Evolutionary conservation across 129 eudicot genomes (phyloP), one percentile per base, ranked within the genome.

Genomic region (Sambucus nigra): DNA sequence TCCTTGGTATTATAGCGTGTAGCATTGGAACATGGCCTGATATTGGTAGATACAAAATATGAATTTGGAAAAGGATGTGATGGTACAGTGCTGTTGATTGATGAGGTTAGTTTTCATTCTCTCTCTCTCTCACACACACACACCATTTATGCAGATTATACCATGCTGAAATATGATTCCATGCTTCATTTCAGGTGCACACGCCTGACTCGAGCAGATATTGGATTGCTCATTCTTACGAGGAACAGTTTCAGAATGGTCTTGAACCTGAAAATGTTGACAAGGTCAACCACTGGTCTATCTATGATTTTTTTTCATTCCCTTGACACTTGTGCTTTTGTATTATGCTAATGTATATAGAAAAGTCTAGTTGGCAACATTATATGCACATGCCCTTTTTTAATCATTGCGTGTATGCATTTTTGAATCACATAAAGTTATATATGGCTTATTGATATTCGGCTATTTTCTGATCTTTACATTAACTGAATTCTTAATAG

Each of bases 201-300:
- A 91, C 99, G 35, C 96, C 99, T 7, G 99, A 91, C 74, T 91
- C 99, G 10, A 91, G 99, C 79, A 74, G 99, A 65, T 91, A 91
- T 59, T 91, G 99, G 99, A 74, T 91, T 51, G 91, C 91, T 27
- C 74, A 76, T 73, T 91, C 99, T 60, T 86, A 79, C 1, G 73
- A 76, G 57, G 76, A 80, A 51, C 82, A 91, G 51, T 82, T 86
- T 51, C 72, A 67, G 51, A 72, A 77, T 53, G 87, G 95, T 35
- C 87, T 82, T 64, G 99, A 91, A 80, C 99, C 99, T 40, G 94
- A 91, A 80, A 86, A 86, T 70, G 78, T 91, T 21, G 99, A 91
- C 54, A 91, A 91, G 99, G 96, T 86, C 45, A 19, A 21, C 49
- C 2, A 22, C 58, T 53, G 20, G 20, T 38, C 51, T 44, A n/a